Evolutionary conservation across 306 rosid genomes (phyloP), one percentile per base, ranked within the genome.

Genomic region (Cicer pinnatifidum): DNA sequence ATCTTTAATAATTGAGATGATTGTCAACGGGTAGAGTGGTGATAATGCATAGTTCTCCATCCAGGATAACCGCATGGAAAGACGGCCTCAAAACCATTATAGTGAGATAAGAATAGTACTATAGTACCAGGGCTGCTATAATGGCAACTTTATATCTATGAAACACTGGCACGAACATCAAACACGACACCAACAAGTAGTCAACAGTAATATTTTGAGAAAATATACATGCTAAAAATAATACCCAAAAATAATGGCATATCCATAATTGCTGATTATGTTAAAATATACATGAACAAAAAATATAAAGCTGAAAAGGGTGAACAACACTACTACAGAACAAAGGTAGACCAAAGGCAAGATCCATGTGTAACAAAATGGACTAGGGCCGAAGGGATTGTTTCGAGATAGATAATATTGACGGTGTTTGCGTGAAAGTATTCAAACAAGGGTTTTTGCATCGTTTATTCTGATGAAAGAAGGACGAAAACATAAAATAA

Each of bases 61-160:
- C 61, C 61, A 54, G 61, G 61, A 48, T 48, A 48, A 48, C 2
- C 11, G 17, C 54, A 54, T 19, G 60, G 60, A 54, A 57, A 8
- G 39, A 15, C 63, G 8, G 23, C 7, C 62, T 56, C 38, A 28
- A 51, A 52, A 23, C 40, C 13, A 58, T 58, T 58, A 58, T 28
- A 12, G 40, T 58, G 64, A 28, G 15, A 58, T 58, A 58, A 28
- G 8, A 8, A 11, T 58, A 28, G 41, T 58, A 28, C 40, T 40
- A 11, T 58, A 28, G 41, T 58, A 58, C 41, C 64, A 58, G 11
- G 15, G 15, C 15, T 57, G 11, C 11, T 13, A 45, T 33, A 33
- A 39, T 11, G 28, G 11, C 16, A 41, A 28, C 13, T 23, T 58
- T 58, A 20, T 59, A 59, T 28, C 35, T 28, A 28, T 28, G 35